Evolutionary conservation across 192 early-diverging fungal species (phyloP), one percentile per base, ranked within the genome.

Genomic region (Gaertneriomyces sp.): DNA sequence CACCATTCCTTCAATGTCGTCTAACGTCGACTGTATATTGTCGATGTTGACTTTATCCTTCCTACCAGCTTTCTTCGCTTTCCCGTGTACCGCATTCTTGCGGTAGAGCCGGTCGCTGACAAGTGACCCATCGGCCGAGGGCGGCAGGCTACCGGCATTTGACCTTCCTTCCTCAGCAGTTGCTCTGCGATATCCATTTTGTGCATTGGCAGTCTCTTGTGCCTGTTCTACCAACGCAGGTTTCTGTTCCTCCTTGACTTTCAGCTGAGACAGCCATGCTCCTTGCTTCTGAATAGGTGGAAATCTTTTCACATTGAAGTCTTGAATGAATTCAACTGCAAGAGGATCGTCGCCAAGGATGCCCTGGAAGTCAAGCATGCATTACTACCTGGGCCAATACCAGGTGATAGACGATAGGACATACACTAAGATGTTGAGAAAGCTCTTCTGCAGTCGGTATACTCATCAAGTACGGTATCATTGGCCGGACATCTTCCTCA

Each of bases 261-360:
- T 72, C 1, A 53, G 19, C 55, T 56, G 63, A 14, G 59, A 53
- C 17, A 1, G 58, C 57, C 75, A 62, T 10, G 61, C 50, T 8
- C 58, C 60, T 45, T 16, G 14, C 17, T 56, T 63, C 6, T 33
- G 40, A 42, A 73, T 38, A 5, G 46, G 40, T 16, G 71, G 68
- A 52, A 64, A 69, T 12, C 68, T 10, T 25, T 64, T 62, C 38
- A 42, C 19, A 40, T 50, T 46, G 45, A 73, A 73, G 39, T 75
- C 70, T 7, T 66, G n/a, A 12, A 75, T 70, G 46, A 79, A 75
- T 17, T 58, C 60, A 7, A 73, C 5, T 4, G 71, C 77, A 1
- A 38, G 43, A 7, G 60, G 8, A 14, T 60, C 69, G 6, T 54
- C 55, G 7, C 76, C 76, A 7, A 77, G 47, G 43, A 76, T 58